phyloP scores from a whole-genome alignment of 192 early-diverging fungal genomes.

The Dissophora ornata region DNA sequence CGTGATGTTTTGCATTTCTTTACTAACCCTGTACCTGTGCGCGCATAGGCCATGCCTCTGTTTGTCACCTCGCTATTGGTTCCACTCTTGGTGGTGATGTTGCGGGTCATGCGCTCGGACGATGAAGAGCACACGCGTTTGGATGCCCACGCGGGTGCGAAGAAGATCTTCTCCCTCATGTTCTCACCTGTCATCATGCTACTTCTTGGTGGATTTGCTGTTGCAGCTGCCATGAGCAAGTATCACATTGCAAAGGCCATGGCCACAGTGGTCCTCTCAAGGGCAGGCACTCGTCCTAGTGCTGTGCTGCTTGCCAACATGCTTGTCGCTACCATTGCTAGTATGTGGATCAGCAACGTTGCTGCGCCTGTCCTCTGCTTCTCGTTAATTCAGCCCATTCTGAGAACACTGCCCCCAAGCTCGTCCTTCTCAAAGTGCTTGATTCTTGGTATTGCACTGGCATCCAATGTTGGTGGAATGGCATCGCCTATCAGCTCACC shows the following conservation, averaged over 20 bases:
- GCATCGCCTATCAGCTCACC: conserved; percentile 96
- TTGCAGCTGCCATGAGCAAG: conserved; percentile 95
- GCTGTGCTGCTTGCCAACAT: conserved; percentile 92
- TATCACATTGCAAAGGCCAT: conserved; percentile 93
- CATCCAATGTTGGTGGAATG: conserved; percentile 97
- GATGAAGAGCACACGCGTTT: conserved; percentile 66
- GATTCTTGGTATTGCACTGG: conserved; percentile 96
- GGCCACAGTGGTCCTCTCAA: conserved; percentile 88
- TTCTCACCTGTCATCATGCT: conserved; percentile 97
- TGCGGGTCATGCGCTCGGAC: conserved; percentile 85
- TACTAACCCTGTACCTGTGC: background rate
- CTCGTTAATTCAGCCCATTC: conserved; percentile 92
- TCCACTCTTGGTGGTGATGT: conserved; percentile 84
- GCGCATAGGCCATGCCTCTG: conserved; percentile 80
- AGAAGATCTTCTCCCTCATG: conserved; percentile 91
- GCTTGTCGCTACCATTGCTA: conserved; percentile 95
- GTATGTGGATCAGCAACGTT: conserved; percentile 99
- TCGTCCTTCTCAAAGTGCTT: conserved; percentile 87
- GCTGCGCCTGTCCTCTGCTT: conserved; percentile 98
- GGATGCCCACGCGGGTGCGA: conserved; percentile 80
- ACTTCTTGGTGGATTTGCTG: conserved; percentile 92
- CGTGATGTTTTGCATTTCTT: background rate
- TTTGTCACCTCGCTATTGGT: conserved; percentile 92
- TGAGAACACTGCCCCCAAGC: conserved; percentile 86
- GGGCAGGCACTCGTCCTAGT: conserved; percentile 88